These are phyloP conservation scores for Botryotinia globosa DNA, from an alignment of 2,329 filamentous ascomycete genomes.

Conservation along the genomic window DNA sequence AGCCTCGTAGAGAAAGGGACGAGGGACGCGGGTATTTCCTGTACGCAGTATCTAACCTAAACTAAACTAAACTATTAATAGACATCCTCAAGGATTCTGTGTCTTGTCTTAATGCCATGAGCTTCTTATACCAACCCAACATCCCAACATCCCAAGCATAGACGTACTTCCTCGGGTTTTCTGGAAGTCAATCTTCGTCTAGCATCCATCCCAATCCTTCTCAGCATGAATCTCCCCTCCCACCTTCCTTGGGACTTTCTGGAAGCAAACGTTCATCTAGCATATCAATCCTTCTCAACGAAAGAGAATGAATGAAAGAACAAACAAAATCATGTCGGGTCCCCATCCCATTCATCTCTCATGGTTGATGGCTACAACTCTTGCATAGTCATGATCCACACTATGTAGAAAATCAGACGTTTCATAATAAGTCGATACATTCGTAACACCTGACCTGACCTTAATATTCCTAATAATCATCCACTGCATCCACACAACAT, in stretches of 20 bases:
- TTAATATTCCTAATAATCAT: neutral
- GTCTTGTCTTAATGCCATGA: neutral
- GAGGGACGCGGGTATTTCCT: neutral
- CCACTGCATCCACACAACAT: neutral
- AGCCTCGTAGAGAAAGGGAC: neutral
- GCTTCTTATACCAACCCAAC: neutral
- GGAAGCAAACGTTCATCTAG: neutral
- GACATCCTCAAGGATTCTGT: neutral
- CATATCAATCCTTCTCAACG: neutral
- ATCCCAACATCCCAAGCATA: neutral
- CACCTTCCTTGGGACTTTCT: neutral
- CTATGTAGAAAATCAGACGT: neutral
- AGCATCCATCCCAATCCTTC: neutral
- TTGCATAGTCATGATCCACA: neutral
- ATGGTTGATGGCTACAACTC: neutral
- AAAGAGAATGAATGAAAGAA: neutral
- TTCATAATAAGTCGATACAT: neutral
- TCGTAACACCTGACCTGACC: neutral
- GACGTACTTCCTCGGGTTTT: neutral
- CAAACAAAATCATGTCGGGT: neutral
- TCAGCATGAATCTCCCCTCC: neutral
- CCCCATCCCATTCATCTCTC: neutral
- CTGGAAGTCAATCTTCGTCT: neutral
- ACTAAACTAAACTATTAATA: constrained; percentile 13
- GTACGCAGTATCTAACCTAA: neutral